These are phyloP conservation scores for Mimosa bimucronata DNA, from an alignment of 306 rosid genomes.

Conservation along the genomic window DNA sequence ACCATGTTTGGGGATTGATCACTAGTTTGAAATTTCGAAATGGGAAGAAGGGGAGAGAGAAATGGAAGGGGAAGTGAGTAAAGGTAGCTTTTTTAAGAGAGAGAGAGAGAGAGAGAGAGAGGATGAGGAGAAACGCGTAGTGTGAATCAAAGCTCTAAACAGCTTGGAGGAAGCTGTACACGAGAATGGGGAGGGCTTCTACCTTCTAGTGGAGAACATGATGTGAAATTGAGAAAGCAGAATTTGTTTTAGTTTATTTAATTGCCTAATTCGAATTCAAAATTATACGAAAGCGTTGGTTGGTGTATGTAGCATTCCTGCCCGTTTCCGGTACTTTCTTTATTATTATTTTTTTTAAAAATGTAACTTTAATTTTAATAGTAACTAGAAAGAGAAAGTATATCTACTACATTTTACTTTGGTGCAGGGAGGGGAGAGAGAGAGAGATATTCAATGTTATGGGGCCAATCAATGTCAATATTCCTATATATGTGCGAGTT, in stretches of 20 bases:
- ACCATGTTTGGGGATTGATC: conserved; percentile 29
- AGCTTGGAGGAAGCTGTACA: conserved; percentile 36
- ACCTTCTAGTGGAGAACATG: neutral
- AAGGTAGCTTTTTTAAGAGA: neutral
- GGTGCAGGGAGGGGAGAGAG: neutral
- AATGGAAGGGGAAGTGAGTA: neutral
- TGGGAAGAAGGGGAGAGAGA: neutral
- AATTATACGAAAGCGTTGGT: neutral
- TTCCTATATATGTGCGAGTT: neutral
- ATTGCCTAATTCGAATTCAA: no score
- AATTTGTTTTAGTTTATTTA: neutral
- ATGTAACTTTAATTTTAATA: neutral
- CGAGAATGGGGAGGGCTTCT: neutral
- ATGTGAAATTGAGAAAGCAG: neutral
- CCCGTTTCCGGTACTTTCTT: neutral
- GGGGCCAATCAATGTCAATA: neutral
- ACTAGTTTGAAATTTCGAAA: conserved; percentile 8
- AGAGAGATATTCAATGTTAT: neutral
- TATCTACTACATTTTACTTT: neutral
- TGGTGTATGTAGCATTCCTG: neutral
- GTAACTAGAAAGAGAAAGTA: neutral
- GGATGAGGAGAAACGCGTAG: conserved; percentile 40
- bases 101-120: conserved; percentile 14
- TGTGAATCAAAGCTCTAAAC: neutral
- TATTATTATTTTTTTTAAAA: no score